Conservation (phyloP, 225 moss, liverwort and hornwort species). For the Takakia lepidozioides region DNA sequence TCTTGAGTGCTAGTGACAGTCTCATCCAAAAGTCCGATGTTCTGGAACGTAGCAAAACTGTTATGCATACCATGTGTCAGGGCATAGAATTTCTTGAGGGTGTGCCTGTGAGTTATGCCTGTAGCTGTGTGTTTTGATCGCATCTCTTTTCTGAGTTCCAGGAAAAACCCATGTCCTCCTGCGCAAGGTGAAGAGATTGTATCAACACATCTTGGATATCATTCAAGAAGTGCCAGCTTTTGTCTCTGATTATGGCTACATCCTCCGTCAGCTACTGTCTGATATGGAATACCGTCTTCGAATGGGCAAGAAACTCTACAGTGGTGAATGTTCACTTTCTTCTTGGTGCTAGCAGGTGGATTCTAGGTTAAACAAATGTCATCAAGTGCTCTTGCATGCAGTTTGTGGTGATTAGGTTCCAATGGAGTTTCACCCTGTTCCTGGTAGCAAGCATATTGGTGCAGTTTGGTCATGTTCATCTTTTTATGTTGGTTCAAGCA, state of each 20-base stretch:
- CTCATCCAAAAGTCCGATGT: no score
- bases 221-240: slow-evolving; percentile 71
- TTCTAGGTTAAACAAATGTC: no score
- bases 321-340: slow-evolving; percentile 28
- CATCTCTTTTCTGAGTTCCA: slow-evolving; percentile 13
- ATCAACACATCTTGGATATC: slow-evolving; percentile 77
- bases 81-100: no score
- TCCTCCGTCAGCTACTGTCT: slow-evolving; percentile 79
- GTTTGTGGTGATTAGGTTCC: no score
- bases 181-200: slow-evolving; percentile 78
- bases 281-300: slow-evolving; percentile 85
- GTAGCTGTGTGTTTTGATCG: no score
- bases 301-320: slow-evolving; percentile 86
- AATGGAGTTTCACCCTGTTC: no score
- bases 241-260: slow-evolving; percentile 74
- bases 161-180: slow-evolving; percentile 60
- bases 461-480: neutral
- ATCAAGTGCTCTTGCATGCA: neutral
- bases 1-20: no score
- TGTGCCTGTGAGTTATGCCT: no score
- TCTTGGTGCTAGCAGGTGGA: no score
- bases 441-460: neutral
- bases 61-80: no score
- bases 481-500: no score
- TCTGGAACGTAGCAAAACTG: no score